A percentile compares a stretch with the other conserved stretches of the same genome.
These are phyloP conservation scores for Lepidium didymum DNA, from an alignment of 345 rosid genomes.

Conservation along the genomic window DNA sequence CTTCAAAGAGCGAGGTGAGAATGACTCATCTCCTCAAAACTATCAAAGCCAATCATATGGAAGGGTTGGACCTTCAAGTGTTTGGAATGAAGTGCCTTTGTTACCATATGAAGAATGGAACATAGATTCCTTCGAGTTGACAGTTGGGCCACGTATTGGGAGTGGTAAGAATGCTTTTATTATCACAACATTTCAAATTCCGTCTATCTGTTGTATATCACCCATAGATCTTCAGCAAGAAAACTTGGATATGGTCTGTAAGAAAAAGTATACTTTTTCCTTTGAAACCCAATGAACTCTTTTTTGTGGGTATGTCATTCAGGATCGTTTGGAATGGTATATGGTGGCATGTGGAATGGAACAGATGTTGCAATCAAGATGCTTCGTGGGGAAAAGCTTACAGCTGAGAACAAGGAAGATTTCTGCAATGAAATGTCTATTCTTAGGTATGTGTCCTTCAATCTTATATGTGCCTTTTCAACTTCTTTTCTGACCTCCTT, in stretches of 20 bases:
- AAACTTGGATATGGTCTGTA: background rate
- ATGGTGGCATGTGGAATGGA: conserved; percentile 79
- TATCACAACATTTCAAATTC: background rate
- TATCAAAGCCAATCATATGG: conserved; percentile 42
- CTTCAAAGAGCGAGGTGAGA: conserved; percentile 39
- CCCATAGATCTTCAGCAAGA: background rate
- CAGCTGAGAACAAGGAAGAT: conserved; percentile 69
- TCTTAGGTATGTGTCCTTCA: conserved; percentile 43
- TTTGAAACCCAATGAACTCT: background rate
- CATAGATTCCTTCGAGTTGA: conserved; percentile 70
- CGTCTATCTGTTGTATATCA: background rate
- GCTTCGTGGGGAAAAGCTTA: conserved; percentile 61
- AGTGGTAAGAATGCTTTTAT: conserved; percentile 43
- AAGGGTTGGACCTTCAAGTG: conserved; percentile 37
- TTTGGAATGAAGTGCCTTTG: conserved; percentile 66
- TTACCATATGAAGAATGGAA: conserved; percentile 66
- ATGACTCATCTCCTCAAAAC: conserved; percentile 60
- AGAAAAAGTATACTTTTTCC: background rate
- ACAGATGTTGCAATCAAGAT: conserved; percentile 87
- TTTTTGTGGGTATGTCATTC: background rate
- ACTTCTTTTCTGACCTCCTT: conserved; percentile 30
- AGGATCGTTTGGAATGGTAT: conserved; percentile 81
- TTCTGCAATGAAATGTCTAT: conserved; percentile 87
- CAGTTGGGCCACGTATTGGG: conserved; percentile 68
- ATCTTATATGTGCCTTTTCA: background rate